Evolutionary conservation across 805 yeast genomes (phyloP).

Genomic region (Zygosaccharomyces kombuchaensis): DNA sequence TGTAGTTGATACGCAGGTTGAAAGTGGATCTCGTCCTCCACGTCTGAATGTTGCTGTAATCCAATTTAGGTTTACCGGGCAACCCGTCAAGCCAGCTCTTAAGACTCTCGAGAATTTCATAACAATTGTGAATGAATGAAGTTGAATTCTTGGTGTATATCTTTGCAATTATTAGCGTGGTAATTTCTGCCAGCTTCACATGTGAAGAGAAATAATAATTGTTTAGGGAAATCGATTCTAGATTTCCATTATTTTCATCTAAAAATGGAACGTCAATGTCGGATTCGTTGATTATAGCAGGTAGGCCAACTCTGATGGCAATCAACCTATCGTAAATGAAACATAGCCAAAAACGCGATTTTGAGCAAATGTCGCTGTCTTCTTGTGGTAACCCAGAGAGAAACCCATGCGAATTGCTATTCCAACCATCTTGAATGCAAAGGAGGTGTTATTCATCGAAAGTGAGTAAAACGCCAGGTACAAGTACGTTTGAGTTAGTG

Average conservation of each 20-base stretch:
- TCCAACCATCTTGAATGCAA: conserved; percentile 13
- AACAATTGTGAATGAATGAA: conserved; percentile 15
- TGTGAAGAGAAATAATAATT: conserved; percentile 13
- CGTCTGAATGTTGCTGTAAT: conserved; percentile 8
- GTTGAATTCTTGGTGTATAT: conserved; percentile 12
- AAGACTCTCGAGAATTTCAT: conserved; percentile 9
- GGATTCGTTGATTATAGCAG: conserved; percentile 12
- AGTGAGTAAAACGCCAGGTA: conserved; percentile 13
- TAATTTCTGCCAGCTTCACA: conserved; percentile 13
- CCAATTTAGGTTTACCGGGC: conserved; percentile 9
- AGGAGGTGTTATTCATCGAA: conserved; percentile 10
- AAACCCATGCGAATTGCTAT: conserved; percentile 12
- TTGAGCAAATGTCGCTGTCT: background rate
- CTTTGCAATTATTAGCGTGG: conserved; percentile 11
- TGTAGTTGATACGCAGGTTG: conserved; percentile 16
- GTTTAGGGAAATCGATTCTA: conserved; percentile 10
- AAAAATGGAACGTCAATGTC: conserved; percentile 13
- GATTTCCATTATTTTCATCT: background rate
- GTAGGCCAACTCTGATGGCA: conserved; percentile 14
- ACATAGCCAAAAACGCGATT: conserved; percentile 17
- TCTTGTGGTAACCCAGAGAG: conserved; percentile 14
- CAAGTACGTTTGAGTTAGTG: conserved; percentile 11
- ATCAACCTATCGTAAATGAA: conserved; percentile 15
- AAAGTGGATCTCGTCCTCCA: conserved; percentile 8
- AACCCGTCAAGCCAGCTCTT: conserved; percentile 11